These are phyloP conservation scores for Hortiboletus campestris DNA, from an alignment of 768 basidiomycete species.

Conservation along the genomic window DNA sequence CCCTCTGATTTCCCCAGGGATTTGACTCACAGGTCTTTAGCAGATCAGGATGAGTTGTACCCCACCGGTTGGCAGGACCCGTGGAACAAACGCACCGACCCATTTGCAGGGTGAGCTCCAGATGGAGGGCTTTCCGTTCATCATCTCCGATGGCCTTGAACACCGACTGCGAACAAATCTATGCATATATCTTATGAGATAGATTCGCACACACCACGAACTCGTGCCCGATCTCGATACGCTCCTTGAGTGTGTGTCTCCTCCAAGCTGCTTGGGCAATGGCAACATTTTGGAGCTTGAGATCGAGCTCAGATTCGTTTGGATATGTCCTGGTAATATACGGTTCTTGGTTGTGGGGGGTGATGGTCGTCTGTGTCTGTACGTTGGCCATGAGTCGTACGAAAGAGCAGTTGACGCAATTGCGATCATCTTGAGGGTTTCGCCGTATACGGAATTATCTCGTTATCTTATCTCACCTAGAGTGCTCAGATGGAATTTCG, in stretches of 20 bases:
- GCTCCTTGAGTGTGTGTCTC: conserved; percentile 53
- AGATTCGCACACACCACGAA: conserved; percentile 56
- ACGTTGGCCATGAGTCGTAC: conserved; percentile 16
- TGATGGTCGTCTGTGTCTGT: conserved; percentile 73
- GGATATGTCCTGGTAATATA: conserved; percentile 61
- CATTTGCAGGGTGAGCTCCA: conserved; percentile 87
- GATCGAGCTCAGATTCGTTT: conserved; percentile 55
- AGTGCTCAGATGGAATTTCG: background rate
- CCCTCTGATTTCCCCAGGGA: conserved; percentile 75
- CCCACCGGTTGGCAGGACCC: background rate
- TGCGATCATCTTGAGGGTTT: background rate
- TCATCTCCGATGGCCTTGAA: conserved; percentile 46
- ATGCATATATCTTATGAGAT: background rate
- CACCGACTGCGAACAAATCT: conserved; percentile 37
- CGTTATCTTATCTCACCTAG: conserved; percentile 15
- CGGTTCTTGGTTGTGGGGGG: conserved; percentile 72
- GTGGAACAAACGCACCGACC: conserved; percentile 61
- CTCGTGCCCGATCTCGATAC: conserved; percentile 66
- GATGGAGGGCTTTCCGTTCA: conserved; percentile 47
- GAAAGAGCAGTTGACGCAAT: background rate
- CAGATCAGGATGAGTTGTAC: background rate
- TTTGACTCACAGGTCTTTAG: conserved; percentile 73
- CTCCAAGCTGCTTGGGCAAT: conserved; percentile 77
- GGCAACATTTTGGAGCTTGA: conserved; percentile 51
- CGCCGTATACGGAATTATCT: background rate